These are phyloP conservation scores for Mycena metata DNA, from an alignment of 768 basidiomycete species.

Conservation along the genomic window DNA sequence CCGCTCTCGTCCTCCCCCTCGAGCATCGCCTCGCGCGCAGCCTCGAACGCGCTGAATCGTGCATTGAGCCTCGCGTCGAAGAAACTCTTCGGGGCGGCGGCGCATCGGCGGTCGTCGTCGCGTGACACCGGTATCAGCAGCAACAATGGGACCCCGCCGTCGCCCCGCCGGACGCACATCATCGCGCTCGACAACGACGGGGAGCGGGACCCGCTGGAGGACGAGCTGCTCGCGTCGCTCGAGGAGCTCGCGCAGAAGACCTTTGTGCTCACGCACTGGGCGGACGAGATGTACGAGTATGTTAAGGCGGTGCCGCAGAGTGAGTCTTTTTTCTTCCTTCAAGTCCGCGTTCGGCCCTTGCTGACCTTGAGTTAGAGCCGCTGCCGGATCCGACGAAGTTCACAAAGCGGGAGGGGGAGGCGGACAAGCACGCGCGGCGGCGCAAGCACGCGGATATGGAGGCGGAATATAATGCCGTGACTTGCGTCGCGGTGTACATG, in stretches of 20 bases:
- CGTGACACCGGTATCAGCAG: slow-evolving; percentile 39
- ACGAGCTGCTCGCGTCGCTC: slow-evolving; percentile 80
- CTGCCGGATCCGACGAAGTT: slow-evolving; percentile 87
- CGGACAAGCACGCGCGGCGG: slow-evolving; percentile 75
- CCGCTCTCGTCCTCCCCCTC: slow-evolving; percentile 78
- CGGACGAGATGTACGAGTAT: slow-evolving; percentile 93
- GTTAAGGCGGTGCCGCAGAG: slow-evolving; percentile 89
- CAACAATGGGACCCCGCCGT: slow-evolving; percentile 58
- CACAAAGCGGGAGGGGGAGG: slow-evolving; percentile 75
- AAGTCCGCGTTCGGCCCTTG: background rate
- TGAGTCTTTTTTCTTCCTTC: slow-evolving; percentile 54
- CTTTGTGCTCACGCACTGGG: slow-evolving; percentile 92
- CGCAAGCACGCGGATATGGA: slow-evolving; percentile 83
- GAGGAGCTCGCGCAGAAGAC: slow-evolving; percentile 98
- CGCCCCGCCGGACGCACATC: slow-evolving; percentile 70
- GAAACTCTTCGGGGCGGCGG: slow-evolving; percentile 79
- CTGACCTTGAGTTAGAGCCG: slow-evolving; percentile 66
- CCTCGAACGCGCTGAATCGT: slow-evolving; percentile 81
- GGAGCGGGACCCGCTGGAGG: slow-evolving; percentile 80
- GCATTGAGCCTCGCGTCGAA: slow-evolving; percentile 86
- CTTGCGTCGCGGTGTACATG: slow-evolving; percentile 91
- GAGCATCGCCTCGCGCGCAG: slow-evolving; percentile 69
- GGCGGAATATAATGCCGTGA: slow-evolving; percentile 86
- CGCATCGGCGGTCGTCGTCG: slow-evolving; percentile 51
- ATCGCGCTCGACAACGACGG: slow-evolving; percentile 61